These are phyloP conservation scores for Dendrobium huoshanense DNA, from an alignment of 106 monocot genomes.

Conservation along the genomic window DNA sequence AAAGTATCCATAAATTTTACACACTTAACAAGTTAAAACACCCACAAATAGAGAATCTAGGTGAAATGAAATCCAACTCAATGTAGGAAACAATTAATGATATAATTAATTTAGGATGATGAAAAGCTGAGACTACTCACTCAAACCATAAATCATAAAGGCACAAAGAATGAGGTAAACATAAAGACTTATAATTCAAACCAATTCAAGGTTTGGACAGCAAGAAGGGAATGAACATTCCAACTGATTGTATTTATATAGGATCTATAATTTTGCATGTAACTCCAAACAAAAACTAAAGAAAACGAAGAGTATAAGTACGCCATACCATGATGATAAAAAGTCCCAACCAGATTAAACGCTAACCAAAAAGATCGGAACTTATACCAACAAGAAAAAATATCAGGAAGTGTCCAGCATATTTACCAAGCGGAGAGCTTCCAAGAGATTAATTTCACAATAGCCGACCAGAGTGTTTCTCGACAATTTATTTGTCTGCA, in stretches of 20 bases:
- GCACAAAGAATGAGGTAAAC: background rate
- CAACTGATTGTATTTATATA: background rate
- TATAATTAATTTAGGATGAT: background rate
- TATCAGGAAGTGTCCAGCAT: background rate
- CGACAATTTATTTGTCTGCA: constrained; percentile 88
- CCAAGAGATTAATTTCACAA: constrained; percentile 79
- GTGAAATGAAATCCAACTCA: background rate
- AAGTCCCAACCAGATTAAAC: background rate
- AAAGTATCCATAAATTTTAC: background rate
- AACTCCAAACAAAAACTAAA: constrained; percentile 1
- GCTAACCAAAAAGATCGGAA: background rate
- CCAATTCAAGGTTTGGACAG: background rate
- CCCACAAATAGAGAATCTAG: background rate
- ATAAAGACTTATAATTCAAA: background rate
- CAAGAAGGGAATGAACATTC: background rate
- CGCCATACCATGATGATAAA: background rate
- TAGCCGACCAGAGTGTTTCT: constrained; percentile 89
- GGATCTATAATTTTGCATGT: background rate
- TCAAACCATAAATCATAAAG: background rate
- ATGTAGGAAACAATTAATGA: background rate
- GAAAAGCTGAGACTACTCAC: background rate
- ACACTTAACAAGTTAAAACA: background rate
- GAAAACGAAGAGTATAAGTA: background rate
- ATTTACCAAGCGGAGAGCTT: constrained; percentile 62
- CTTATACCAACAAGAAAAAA: background rate